Base-by-base conservation (phyloP, 805 yeast genomes). In the Spathaspora sp. region DNA sequence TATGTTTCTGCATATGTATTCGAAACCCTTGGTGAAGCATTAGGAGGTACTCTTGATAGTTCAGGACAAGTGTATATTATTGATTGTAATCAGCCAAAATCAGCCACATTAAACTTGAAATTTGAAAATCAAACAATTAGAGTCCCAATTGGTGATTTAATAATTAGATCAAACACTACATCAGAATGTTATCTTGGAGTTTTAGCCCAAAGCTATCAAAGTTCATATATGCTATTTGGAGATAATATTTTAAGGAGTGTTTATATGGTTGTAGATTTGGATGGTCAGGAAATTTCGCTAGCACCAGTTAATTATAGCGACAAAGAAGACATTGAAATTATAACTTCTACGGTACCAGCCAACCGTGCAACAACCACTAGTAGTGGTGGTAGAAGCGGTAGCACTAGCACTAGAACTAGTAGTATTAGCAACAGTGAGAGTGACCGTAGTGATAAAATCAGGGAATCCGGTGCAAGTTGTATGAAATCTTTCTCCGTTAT, bases 201-300 rank as follows among this genome's bases (percentile, higher is more conserved):
- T 19, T 49, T 65, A 29, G 57, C 53, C 10, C 67, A 63, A 50
- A 28, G 45, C 40, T 31, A 55, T 11, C 31, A 43, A 17, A 44
- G 44, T 29, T n/a, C 49, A 12, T 52, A 52, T 19, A 46, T 52
- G 49, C 29, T 84, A 50, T 70, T 87, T 38, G 94, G 94, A 10
- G 91, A 85, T 61, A 77, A 79, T 45, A 79, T 87, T 61, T 67
- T 87, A 55, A 74, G 88, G 49, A 76, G 79, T 52, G 84, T 85
- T 2, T 86, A 85, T 64, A 75, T 82, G 23, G 89, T 84, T 14
- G 84, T 78, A 64, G 86, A 87, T 64, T 67, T 84, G 48, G 88
- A 82, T 31, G 78, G 78, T 60, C 67, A 66, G 45, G 75, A 80
- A 58, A 69, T 86, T 39, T 81, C 87, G 3, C 57, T 86, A 61